Conservation (phyloP, 352 stramenopile species). For the Phytopythium oedochilum region DNA sequence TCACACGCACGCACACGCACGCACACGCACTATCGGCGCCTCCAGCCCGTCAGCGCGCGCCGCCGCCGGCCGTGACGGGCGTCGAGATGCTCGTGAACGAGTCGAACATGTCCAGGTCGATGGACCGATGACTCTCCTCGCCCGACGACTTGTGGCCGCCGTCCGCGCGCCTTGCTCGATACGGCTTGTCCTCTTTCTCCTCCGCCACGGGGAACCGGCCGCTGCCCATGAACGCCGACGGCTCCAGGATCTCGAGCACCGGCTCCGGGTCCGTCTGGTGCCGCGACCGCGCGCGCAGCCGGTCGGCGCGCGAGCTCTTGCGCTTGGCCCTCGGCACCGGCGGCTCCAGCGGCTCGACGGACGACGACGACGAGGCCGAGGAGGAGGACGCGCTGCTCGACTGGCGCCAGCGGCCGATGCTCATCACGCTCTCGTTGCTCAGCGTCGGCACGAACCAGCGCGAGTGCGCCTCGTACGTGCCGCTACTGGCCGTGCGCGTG, state of each 20-base stretch:
- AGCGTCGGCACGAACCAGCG: conserved; percentile 3
- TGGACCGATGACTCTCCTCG: conserved; percentile 10
- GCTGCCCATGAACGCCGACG: conserved; percentile 2
- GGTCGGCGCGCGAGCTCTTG: neutral
- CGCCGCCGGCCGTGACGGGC: conserved; percentile 13
- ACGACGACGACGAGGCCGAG: neutral
- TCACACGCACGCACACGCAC: neutral
- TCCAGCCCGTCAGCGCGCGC: neutral
- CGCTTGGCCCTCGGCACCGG: conserved; percentile 4
- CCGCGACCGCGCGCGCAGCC: neutral
- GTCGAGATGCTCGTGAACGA: conserved; percentile 51
- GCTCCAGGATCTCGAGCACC: conserved; percentile 22
- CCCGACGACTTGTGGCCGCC: neutral
- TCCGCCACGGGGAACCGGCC: neutral
- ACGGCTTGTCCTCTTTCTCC: neutral
- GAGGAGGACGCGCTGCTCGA: conserved; percentile 7
- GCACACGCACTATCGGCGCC: neutral
- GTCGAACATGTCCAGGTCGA: conserved; percentile 48
- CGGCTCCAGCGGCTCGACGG: conserved; percentile 2
- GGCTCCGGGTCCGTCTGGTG: conserved; percentile 2
- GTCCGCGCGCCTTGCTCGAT: neutral
- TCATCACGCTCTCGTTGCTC: conserved; percentile 6
- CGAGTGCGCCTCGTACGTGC: neutral
- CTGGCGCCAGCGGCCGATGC: conserved; percentile 6
- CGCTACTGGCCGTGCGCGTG: neutral